phyloP scores from a whole-genome alignment of 352 stramenopile species.

The Globisporangium nodosum region DNA sequence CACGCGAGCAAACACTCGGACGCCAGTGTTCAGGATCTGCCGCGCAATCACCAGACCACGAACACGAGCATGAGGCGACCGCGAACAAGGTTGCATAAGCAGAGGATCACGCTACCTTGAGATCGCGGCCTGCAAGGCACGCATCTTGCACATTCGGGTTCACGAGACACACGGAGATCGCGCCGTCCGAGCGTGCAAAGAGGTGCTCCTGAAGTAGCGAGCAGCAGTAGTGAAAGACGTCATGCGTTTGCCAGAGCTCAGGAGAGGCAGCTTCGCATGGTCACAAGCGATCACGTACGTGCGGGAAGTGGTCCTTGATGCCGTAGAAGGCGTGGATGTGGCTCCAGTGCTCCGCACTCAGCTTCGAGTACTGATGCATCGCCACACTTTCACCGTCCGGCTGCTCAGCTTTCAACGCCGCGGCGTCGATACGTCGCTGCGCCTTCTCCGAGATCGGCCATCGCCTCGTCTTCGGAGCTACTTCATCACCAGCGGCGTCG shows the following conservation, averaged over 20 bases:
- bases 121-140: slow-evolving; percentile 48
- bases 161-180: slow-evolving; percentile 60
- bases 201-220: slow-evolving; percentile 33
- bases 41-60: background rate
- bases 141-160: slow-evolving; percentile 39
- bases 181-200: slow-evolving; percentile 59
- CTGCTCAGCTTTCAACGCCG: slow-evolving; percentile 7
- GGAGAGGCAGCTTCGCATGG: background rate
- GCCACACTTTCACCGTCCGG: slow-evolving; percentile 11
- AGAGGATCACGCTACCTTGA: slow-evolving; percentile 21
- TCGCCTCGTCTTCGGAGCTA: slow-evolving; percentile 26
- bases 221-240: too few species aligned
- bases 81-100: background rate
- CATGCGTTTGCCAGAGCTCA: background rate
- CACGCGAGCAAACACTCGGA: slow-evolving; percentile 84
- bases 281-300: slow-evolving; percentile 20
- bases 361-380: slow-evolving; percentile 44
- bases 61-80: background rate
- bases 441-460: slow-evolving; percentile 31
- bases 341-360: slow-evolving; percentile 46
- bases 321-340: slow-evolving; percentile 64
- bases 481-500: slow-evolving; percentile 21
- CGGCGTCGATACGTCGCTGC: slow-evolving; percentile 16
- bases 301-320: slow-evolving; percentile 46
- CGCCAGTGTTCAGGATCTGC: slow-evolving; percentile 80